A percentile compares a stretch with the other conserved stretches of the same genome.
phyloP scores from a whole-genome alignment of 1,139 yeast species.

The Sugiyamaella grinbergsii region DNA sequence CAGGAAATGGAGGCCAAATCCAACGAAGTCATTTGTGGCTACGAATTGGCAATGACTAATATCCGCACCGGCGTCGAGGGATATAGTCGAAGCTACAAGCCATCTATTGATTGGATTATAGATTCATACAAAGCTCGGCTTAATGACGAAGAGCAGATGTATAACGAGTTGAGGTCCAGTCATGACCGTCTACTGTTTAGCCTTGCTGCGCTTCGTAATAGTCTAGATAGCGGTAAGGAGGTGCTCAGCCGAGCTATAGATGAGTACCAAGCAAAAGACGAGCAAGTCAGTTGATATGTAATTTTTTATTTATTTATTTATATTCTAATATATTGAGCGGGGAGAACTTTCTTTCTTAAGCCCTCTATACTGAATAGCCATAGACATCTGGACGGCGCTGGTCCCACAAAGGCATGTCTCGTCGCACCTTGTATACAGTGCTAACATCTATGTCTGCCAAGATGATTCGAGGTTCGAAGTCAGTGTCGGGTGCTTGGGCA shows the following conservation, averaged over 20 bases:
- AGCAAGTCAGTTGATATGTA: neutral
- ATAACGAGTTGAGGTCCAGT: slow-evolving; percentile 26
- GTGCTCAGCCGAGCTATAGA: slow-evolving; percentile 13
- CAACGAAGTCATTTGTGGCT: slow-evolving; percentile 30
- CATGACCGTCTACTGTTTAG: slow-evolving; percentile 28
- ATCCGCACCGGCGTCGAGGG: slow-evolving; percentile 28
- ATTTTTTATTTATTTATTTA: slow-evolving; percentile 3
- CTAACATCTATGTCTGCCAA: slow-evolving; percentile 70
- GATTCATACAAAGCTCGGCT: slow-evolving; percentile 32
- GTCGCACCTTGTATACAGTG: slow-evolving; percentile 51
- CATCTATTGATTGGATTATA: slow-evolving; percentile 28
- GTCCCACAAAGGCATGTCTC: slow-evolving; percentile 72
- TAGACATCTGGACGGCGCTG: slow-evolving; percentile 69
- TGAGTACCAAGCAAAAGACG: slow-evolving; percentile 1
- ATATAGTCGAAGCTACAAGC: slow-evolving; percentile 29
- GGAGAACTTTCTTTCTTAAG: neutral
- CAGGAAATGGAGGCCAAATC: slow-evolving; percentile 32
- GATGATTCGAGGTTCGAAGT: slow-evolving; percentile 56
- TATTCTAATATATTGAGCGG: neutral
- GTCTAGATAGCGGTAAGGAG: slow-evolving; percentile 16
- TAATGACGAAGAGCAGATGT: slow-evolving; percentile 29
- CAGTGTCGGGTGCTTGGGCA: slow-evolving; percentile 57
- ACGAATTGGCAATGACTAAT: slow-evolving; percentile 30
- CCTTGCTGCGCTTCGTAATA: slow-evolving; percentile 24
- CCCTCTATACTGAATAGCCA: slow-evolving; percentile 30